A percentile compares a stretch with the other conserved stretches of the same genome.
phyloP scores from a whole-genome alignment of 495 filamentous ascomycete species.

The Lentithecium fluviatile region DNA sequence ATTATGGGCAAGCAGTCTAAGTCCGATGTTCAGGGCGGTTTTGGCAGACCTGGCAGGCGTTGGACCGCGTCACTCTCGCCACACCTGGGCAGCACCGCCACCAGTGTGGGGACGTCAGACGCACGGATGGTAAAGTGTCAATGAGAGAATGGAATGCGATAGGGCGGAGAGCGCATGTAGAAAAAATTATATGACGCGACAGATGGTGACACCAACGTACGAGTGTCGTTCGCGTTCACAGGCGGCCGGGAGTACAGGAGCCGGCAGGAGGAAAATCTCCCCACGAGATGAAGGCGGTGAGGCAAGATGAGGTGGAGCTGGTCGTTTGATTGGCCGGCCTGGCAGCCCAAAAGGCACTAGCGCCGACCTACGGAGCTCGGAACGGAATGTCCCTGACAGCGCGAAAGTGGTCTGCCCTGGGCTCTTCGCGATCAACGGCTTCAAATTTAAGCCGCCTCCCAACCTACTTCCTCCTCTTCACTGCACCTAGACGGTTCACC shows the following conservation, averaged over 20 bases:
- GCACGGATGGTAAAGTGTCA: not conserved
- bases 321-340: not conserved
- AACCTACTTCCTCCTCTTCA: not conserved
- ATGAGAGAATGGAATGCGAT: not conserved
- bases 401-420: constrained; percentile 1
- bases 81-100: constrained; percentile 12
- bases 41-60: not conserved
- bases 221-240: not conserved
- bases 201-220: not conserved
- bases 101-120: not conserved
- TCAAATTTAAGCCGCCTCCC: constrained; percentile 6
- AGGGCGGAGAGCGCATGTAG: not conserved
- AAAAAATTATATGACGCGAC: not conserved
- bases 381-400: not conserved
- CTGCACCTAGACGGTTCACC: constrained; percentile 1
- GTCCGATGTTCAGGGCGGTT: not conserved
- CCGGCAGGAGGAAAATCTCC: constrained; percentile 2
- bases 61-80: constrained; percentile 7
- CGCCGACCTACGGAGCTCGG: not conserved
- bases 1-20: too few species aligned
- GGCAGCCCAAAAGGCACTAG: not conserved
- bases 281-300: constrained; percentile 9
- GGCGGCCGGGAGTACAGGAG: not conserved
- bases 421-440: not conserved
- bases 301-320: not conserved